A percentile compares a stretch with the other conserved stretches of the same genome.
Evolutionary conservation across 208 protist genomes (phyloP).

Genomic region (Acanthamoeba divionensis): DNA sequence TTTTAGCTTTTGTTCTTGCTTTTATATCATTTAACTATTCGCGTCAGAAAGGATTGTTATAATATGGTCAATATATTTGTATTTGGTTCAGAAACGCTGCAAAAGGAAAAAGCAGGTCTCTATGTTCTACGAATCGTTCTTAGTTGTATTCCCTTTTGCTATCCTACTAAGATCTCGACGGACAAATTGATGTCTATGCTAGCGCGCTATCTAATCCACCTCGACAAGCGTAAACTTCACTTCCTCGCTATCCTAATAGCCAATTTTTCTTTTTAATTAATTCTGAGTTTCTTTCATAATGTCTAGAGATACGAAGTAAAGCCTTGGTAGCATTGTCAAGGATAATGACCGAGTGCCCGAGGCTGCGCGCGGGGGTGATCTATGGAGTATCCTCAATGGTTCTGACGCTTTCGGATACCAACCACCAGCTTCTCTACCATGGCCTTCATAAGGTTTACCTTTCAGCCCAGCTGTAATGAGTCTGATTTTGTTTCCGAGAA

Average conservation of each 20-base stretch:
- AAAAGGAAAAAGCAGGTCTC: constrained; percentile 27
- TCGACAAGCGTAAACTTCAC: neutral
- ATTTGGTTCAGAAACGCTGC: constrained; percentile 1
- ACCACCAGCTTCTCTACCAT: constrained; percentile 10
- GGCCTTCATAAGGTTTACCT: constrained; percentile 6
- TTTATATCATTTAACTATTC: neutral
- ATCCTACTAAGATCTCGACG: neutral
- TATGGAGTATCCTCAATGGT: neutral
- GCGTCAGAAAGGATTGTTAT: neutral
- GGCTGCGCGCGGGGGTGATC: neutral
- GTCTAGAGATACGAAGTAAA: neutral
- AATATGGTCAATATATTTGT: neutral
- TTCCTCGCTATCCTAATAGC: neutral
- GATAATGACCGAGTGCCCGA: neutral
- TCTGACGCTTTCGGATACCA: constrained; percentile 2
- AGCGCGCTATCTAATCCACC: neutral
- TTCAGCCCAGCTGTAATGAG: no score
- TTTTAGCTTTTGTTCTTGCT: neutral
- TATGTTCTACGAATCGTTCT: neutral
- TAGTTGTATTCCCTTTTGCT: constrained; percentile 21
- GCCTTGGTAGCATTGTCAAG: neutral
- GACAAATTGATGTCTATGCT: constrained; percentile 13
- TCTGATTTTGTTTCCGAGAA: no score
- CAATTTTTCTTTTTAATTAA: neutral
- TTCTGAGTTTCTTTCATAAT: neutral